These are phyloP conservation scores for Rusavskia elegans DNA, from an alignment of 495 filamentous ascomycete genomes.

Conservation along the genomic window DNA sequence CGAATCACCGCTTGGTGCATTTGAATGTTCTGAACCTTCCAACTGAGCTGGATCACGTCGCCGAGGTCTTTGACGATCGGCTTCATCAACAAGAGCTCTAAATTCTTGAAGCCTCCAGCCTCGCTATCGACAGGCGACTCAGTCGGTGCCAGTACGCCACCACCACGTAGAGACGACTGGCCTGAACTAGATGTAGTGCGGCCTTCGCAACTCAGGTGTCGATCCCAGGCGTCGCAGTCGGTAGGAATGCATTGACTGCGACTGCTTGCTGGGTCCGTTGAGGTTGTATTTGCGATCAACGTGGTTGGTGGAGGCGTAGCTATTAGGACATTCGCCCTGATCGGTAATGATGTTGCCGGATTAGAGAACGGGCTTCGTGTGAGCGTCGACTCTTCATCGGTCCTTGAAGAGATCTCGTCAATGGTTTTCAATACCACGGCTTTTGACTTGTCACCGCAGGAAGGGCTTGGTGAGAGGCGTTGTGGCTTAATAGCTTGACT, in stretches of 20 bases:
- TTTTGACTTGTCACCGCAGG: neutral
- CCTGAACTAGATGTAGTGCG: neutral
- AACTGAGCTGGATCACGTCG: constrained; percentile 3
- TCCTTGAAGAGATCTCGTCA: neutral
- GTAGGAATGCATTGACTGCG: too few relatives aligned
- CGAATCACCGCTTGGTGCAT: neutral
- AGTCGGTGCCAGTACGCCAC: neutral
- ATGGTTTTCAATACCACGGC: neutral
- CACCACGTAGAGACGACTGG: neutral
- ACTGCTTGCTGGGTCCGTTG: neutral
- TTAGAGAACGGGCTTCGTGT: neutral
- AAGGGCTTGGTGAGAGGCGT: neutral
- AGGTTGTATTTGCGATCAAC: neutral
- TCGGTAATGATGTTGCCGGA: neutral
- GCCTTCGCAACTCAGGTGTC: neutral
- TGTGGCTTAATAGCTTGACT: neutral
- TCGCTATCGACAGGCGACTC: neutral
- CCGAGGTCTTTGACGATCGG: constrained; percentile 1
- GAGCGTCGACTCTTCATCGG: neutral
- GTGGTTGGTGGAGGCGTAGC: neutral
- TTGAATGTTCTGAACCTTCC: neutral
- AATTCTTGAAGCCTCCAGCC: neutral
- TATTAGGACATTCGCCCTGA: neutral
- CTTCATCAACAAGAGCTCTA: constrained; percentile 1
- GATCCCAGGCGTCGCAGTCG: neutral